A percentile compares a stretch with the other conserved stretches of the same genome.
These are phyloP conservation scores for Dactylellina sp. DNA, from an alignment of 2,329 filamentous ascomycete species.

Conservation along the genomic window DNA sequence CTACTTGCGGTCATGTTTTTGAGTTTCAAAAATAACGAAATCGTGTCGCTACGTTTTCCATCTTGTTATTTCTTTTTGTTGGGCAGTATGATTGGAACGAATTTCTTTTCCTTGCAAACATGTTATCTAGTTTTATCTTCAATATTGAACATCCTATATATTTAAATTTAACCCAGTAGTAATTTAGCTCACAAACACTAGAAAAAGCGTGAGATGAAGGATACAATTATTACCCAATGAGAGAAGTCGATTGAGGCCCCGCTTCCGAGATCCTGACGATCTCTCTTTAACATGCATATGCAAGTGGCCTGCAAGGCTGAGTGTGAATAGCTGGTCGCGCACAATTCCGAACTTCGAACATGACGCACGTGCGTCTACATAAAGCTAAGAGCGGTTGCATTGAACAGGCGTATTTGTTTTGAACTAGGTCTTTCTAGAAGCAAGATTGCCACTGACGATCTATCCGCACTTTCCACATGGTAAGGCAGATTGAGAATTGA, in stretches of 20 bases:
- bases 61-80: constrained; percentile 13
- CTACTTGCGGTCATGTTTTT: background rate
- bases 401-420: background rate
- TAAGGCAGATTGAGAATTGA: constrained; percentile 21
- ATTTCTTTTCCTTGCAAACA: constrained; percentile 15
- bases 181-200: too few species aligned
- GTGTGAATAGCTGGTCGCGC: background rate
- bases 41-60: constrained; percentile 15
- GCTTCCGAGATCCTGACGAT: constrained; percentile 20
- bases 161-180: too few species aligned
- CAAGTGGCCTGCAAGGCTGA: constrained; percentile 31
- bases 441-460: constrained; percentile 10
- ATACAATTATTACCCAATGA: background rate
- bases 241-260: background rate
- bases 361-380: too few species aligned
- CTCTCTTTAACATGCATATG: constrained; percentile 21
- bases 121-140: constrained; percentile 1
- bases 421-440: background rate
- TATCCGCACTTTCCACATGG: background rate
- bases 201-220: too few species aligned
- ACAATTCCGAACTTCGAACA: constrained; percentile 9
- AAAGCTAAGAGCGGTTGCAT: too few species aligned
- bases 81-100: constrained; percentile 42
- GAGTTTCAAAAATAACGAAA: constrained; percentile 12
- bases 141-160: background rate